A percentile compares a stretch with the other conserved stretches of the same genome.
Conservation (phyloP, 768 basidiomycete species). For the Tricholoma sp. region DNA sequence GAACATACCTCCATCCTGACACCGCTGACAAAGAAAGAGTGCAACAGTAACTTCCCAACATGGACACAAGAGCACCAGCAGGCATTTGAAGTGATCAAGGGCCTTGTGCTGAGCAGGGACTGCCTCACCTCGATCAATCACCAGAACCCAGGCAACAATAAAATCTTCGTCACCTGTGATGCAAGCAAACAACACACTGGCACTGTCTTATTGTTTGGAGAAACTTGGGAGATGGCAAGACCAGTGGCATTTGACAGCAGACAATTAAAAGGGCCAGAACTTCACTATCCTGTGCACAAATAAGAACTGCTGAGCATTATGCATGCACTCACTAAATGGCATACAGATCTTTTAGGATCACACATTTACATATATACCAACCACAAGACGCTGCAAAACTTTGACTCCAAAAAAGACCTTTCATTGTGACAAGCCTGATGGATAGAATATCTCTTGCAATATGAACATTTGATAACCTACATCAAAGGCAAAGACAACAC, state of each 20-base stretch:
- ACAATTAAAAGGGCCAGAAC: neutral
- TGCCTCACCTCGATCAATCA: neutral
- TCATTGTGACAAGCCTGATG: too few species aligned
- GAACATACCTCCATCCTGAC: neutral
- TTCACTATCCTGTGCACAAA: too few species aligned
- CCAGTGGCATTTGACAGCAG: neutral
- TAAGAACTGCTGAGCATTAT: neutral
- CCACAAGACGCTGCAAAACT: neutral
- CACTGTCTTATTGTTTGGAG: neutral
- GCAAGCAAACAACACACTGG: neutral
- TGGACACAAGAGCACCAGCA: neutral
- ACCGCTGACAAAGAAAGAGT: neutral
- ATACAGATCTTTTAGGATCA: neutral
- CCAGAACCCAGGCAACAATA: neutral
- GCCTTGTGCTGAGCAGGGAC: neutral
- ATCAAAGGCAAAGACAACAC: too few species aligned
- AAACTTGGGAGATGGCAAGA: neutral
- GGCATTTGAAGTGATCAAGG: neutral
- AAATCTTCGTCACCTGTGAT: neutral
- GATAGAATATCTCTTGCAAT: too few species aligned
- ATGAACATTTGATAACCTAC: too few species aligned
- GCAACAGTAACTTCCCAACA: neutral
- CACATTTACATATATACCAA: neutral
- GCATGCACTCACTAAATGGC: neutral
- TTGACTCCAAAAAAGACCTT: too few species aligned